Percentiles rank a stretch among this genome's conserved stretches.
Evolutionary conservation across 371 early-diverging fungal species (phyloP).

Genomic region (Parasitella parasitica): DNA sequence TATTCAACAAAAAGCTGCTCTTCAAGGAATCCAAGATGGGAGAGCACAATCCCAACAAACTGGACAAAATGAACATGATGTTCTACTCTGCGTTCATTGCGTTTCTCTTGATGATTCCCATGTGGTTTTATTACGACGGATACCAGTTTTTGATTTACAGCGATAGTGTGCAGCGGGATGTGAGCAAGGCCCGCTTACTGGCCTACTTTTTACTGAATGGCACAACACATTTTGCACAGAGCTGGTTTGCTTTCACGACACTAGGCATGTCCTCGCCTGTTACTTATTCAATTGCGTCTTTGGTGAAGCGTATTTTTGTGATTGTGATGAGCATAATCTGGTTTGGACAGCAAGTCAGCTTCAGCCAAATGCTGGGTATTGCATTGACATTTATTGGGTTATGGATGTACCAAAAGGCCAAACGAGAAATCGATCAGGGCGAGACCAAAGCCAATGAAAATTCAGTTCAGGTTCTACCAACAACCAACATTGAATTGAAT

Average conservation of each 20-base stretch:
- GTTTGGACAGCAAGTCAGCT: constrained; percentile 74
- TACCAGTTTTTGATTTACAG: constrained; percentile 22
- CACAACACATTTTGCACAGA: constrained; percentile 77
- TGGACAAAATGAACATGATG: constrained; percentile 84
- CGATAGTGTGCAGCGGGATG: not conserved
- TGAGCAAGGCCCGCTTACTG: constrained; percentile 21
- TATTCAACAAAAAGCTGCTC: constrained; percentile 75
- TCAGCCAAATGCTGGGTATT: constrained; percentile 75
- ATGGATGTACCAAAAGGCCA: constrained; percentile 83
- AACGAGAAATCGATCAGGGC: constrained; percentile 51
- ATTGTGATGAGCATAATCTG: constrained; percentile 84
- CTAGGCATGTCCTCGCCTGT: constrained; percentile 80
- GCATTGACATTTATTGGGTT: constrained; percentile 80
- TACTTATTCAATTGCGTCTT: constrained; percentile 84
- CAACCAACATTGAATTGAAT: not conserved
- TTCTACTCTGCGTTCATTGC: constrained; percentile 76
- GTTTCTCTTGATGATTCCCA: constrained; percentile 72
- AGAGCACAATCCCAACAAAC: constrained; percentile 52
- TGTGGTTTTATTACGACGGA: constrained; percentile 85
- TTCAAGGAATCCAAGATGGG: constrained; percentile 55
- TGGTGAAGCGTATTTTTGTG: constrained; percentile 89
- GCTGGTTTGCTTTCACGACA: constrained; percentile 79
- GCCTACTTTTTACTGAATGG: constrained; percentile 76
- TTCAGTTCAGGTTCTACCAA: constrained; percentile 23
- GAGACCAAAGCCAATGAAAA: constrained; percentile 33